Percentiles rank a stretch among this genome's conserved stretches.
Conservation (phyloP, 1,139 yeast genomes). For the Yamadazyma dushanensis region DNA sequence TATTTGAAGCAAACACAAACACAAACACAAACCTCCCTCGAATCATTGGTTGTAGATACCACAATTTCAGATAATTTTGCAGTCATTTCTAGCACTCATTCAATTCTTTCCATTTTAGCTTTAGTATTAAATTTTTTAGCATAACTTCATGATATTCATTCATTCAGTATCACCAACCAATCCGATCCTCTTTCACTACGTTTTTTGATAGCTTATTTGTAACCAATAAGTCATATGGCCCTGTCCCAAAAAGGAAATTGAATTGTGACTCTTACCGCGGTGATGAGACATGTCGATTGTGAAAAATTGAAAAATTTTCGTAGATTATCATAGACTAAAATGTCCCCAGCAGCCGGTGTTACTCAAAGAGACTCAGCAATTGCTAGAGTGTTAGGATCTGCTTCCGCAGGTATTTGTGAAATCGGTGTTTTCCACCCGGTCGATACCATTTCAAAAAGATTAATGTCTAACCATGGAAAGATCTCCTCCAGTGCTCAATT, state of each 20-base stretch:
- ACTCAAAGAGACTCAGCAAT: slow-evolving; percentile 76
- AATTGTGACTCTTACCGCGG: slow-evolving; percentile 8
- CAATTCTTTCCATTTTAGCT: slow-evolving; percentile 1
- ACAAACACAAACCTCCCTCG: no score
- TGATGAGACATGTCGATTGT: slow-evolving; percentile 1
- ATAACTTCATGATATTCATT: background rate
- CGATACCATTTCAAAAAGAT: slow-evolving; percentile 95
- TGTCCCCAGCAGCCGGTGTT: slow-evolving; percentile 43
- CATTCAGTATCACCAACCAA: background rate
- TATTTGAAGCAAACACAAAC: slow-evolving; percentile 3
- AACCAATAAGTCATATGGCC: no score
- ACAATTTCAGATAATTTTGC: slow-evolving; percentile 1
- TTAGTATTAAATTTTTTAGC: slow-evolving; percentile 4
- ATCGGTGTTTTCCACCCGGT: slow-evolving; percentile 98
- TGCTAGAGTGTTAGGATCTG: slow-evolving; percentile 95
- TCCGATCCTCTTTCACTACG: background rate
- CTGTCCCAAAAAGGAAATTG: slow-evolving; percentile 2
- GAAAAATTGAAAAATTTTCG: slow-evolving; percentile 2
- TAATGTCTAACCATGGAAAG: slow-evolving; percentile 90
- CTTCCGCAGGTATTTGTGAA: slow-evolving; percentile 96
- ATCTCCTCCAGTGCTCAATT: slow-evolving; percentile 64
- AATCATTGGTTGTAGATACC: no score
- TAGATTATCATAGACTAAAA: background rate
- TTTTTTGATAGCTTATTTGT: background rate
- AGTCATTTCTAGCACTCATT: background rate